Conservation (phyloP, 2,329 filamentous ascomycete species). For the Colletotrichum orchidophilum region DNA sequence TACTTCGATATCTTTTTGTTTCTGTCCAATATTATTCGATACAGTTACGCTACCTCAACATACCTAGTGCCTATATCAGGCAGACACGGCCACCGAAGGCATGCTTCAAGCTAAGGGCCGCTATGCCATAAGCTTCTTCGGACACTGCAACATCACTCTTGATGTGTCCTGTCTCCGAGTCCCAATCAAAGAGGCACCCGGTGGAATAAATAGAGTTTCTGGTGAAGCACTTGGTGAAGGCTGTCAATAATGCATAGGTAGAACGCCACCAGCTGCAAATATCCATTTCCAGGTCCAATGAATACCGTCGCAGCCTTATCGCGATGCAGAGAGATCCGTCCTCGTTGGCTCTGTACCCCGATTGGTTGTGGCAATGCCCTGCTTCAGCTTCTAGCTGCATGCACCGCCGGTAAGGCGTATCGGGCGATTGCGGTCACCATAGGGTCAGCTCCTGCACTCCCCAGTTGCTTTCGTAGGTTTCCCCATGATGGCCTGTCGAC, state of each 20-base stretch:
- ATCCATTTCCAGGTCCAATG: not conserved
- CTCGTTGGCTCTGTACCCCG: conserved; percentile 15
- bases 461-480: not conserved
- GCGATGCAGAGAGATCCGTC: not conserved
- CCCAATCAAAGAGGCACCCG: not conserved
- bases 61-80: not conserved
- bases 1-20: not conserved
- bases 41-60: not conserved
- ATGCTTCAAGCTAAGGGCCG: not conserved
- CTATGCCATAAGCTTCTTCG: too few relatives aligned
- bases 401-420: not conserved
- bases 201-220: not conserved
- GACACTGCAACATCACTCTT: not conserved
- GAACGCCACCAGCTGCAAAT: not conserved
- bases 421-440: not conserved
- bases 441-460: not conserved
- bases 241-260: not conserved
- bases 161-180: not conserved
- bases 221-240: not conserved
- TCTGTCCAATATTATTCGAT: not conserved
- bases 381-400: conserved; percentile 21
- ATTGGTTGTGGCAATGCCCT: conserved; percentile 21
- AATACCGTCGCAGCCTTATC: not conserved
- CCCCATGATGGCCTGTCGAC: too few relatives aligned
- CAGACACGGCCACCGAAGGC: not conserved